These are phyloP conservation scores for Blastobotrys terrestris DNA, from an alignment of 805 yeast species.

Conservation along the genomic window DNA sequence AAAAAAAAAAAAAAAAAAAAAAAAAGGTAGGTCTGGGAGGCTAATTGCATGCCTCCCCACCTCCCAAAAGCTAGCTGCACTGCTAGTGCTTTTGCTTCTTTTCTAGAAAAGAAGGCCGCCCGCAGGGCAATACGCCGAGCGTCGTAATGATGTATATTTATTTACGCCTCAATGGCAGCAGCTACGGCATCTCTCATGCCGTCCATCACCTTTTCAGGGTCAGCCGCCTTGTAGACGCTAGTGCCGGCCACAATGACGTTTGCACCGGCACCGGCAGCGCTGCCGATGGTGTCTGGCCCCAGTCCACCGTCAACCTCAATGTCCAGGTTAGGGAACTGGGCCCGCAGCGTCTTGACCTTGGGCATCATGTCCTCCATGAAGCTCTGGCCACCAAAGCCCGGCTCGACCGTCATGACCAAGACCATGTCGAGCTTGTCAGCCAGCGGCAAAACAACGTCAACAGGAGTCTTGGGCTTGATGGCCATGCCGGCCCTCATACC, in stretches of 20 bases:
- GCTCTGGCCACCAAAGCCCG: slow-evolving; percentile 98
- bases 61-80: no score
- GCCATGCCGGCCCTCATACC: slow-evolving; percentile 97
- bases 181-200: slow-evolving; percentile 13
- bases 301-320: slow-evolving; percentile 97
- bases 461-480: slow-evolving; percentile 87
- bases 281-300: slow-evolving; percentile 75
- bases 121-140: no score
- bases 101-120: background rate
- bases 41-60: no score
- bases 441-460: slow-evolving; percentile 69
- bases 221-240: slow-evolving; percentile 77
- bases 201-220: slow-evolving; percentile 69
- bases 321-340: slow-evolving; percentile 67
- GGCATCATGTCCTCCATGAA: slow-evolving; percentile 97
- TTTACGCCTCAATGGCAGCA: background rate
- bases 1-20: slow-evolving; percentile 1
- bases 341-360: slow-evolving; percentile 74
- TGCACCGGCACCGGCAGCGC: slow-evolving; percentile 96
- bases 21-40: background rate
- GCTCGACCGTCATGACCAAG: slow-evolving; percentile 97
- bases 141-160: background rate
- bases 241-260: slow-evolving; percentile 98
- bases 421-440: slow-evolving; percentile 85
- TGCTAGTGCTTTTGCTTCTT: no score